Evolutionary conservation across 2,329 filamentous ascomycete genomes (phyloP), one percentile per base, ranked within the genome.

Genomic region (Scedosporium dehoogii): DNA sequence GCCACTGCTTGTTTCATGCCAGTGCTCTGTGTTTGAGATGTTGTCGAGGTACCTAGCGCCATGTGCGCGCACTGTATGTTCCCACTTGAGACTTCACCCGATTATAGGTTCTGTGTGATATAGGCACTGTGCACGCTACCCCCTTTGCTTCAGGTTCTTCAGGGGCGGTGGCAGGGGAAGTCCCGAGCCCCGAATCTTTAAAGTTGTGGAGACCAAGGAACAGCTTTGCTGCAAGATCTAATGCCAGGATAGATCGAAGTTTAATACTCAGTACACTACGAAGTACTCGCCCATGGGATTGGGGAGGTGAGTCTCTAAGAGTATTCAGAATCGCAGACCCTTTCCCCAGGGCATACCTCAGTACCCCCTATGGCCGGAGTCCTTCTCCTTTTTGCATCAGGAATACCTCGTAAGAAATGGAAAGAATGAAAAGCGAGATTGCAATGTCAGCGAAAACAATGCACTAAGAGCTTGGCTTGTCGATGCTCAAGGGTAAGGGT

Each of bases 101-200:
- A 27, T 27, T 14, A 27, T 2, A 48, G 10, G 16, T 60, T 33
- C 2, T 16, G 48, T 44, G 53, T 44, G 29, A 41, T 60, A 46
- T 3, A 27, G 1, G 4, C 44, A 46, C 44, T 46, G 44, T 46
- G 18, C 27, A 29, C 10, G 25, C 14, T 6, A 41, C 7, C 25
- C 29, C 29, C 48, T 25, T 33, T 21, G 46, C n/a, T n/a, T 33
- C 59, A 48, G 59, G 21, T 51, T 29, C 59, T 61, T 61, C 59
- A 61, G 48, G 59, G 29, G 27, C n/a, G 10, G 1, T 12, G 18
- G 48, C 18, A 38, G 18, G 10, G 10, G 59, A 41, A 29, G 21
- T 55, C 44, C 59, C 46, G 46, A 29, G 18, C 59, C 44, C 46
- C 46, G 18, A 56, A 61, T 53, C 3, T 61, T 61, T 61, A 61